These are phyloP conservation scores for Ogataea minuta DNA, from an alignment of 805 yeast species.

Conservation along the genomic window DNA sequence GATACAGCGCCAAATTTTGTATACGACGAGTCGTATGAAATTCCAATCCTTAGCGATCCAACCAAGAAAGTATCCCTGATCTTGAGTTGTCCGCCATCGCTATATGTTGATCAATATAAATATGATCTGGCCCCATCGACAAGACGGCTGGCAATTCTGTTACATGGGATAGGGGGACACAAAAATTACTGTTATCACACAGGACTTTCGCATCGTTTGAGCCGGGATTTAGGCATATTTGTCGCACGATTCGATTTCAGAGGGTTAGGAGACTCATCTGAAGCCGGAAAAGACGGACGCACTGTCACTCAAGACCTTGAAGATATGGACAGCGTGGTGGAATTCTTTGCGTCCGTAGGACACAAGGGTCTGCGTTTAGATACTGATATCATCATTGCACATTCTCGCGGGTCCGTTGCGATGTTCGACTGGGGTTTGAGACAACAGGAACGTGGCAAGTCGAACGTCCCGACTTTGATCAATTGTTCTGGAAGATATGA, in stretches of 20 bases:
- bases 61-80: slow-evolving; percentile 17
- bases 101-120: slow-evolving; percentile 13
- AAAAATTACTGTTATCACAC: slow-evolving; percentile 75
- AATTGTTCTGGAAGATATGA: slow-evolving; percentile 73
- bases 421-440: slow-evolving; percentile 68
- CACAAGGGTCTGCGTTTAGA: slow-evolving; percentile 40
- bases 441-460: slow-evolving; percentile 35
- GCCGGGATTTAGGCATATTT: slow-evolving; percentile 57
- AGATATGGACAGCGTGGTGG: slow-evolving; percentile 55
- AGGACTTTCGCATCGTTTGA: slow-evolving; percentile 56
- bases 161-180: slow-evolving; percentile 90
- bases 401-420: slow-evolving; percentile 78
- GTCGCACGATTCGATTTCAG: slow-evolving; percentile 82
- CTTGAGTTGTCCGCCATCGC: slow-evolving; percentile 21
- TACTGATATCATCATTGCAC: slow-evolving; percentile 63
- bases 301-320: slow-evolving; percentile 60
- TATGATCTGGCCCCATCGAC: slow-evolving; percentile 20
- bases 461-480: slow-evolving; percentile 56
- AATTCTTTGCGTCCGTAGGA: slow-evolving; percentile 29
- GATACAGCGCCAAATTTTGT: neutral
- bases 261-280: slow-evolving; percentile 70
- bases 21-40: slow-evolving; percentile 5
- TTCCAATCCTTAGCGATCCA: slow-evolving; percentile 7
- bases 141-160: slow-evolving; percentile 45
- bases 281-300: slow-evolving; percentile 56